Evolutionary conservation across 164 flowering plant genomes (phyloP), one percentile per base, ranked within the genome.

Genomic region (Platanus orientalis): DNA sequence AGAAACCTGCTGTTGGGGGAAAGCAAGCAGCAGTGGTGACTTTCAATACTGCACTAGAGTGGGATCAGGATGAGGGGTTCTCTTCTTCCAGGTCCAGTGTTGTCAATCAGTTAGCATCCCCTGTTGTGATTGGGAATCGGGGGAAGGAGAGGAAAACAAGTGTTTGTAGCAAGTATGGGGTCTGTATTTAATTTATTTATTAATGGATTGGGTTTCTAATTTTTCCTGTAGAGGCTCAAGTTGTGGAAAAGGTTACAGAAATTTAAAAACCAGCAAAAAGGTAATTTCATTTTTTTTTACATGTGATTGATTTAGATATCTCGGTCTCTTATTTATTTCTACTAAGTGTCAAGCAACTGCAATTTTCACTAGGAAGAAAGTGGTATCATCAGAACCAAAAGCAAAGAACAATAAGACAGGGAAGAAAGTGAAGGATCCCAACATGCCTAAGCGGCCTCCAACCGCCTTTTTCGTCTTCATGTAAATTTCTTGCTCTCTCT

Each of bases 391-490:
- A 10, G 84, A 78, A 29, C 69, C 87, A 11, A 83, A 74, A 47
- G 28, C 83, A 6, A 93, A 80, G 73, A 88, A 69, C 60, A 61
- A 67, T 7, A 83, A 63, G 60, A 78, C 67, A 40, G 69, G 20
- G 57, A 79, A 80, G 78, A 86, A 79, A 59, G 76, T 42, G 20
- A 81, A 74, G 44, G 83, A 84, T 69, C 81, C 89, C 3, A 92
- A 80, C 69, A 78, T 52, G 76, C 96, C 88, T 7, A 94, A 94
- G 71, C 92, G 97, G 19, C 96, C 97, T 67, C 83, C 79, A 19
- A 85, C 92, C 61, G 96, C 96, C 4, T 94, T 86, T 77, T 94
- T 94, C 24, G 6, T 87, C 60, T 91, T 94, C 87, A 75, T 94
- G 99, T 94, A 79, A 58, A 13, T 10, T 52, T 23, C 24, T 11